phyloP scores from a whole-genome alignment of 2,329 filamentous ascomycete genomes.

The Dactylellina cionopaga region DNA sequence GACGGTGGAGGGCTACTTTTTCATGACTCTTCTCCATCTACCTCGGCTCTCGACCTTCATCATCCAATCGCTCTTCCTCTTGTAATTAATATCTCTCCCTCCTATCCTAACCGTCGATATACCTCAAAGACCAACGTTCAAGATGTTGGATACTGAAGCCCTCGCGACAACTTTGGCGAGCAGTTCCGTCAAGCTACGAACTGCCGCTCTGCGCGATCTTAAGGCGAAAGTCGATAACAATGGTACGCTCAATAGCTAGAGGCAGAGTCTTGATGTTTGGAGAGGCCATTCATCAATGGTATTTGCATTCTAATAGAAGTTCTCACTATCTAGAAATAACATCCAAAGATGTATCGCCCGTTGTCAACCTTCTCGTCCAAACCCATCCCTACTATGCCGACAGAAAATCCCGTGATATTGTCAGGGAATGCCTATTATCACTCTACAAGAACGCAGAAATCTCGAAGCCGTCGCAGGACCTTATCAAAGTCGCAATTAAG shows the following conservation, averaged over 20 bases:
- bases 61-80: neutral
- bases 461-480: conserved; percentile 68
- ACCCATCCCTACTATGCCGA: conserved; percentile 90
- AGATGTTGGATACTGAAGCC: conserved; percentile 33
- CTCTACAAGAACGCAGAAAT: conserved; percentile 71
- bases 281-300: neutral
- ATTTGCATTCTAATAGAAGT: conserved; percentile 61
- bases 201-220: conserved; percentile 55
- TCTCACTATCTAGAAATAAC: conserved; percentile 59
- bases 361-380: conserved; percentile 80
- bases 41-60: conserved; percentile 1
- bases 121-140: neutral
- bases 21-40: conserved; percentile 33
- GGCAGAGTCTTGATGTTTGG: neutral
- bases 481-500: conserved; percentile 74
- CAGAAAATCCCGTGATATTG: conserved; percentile 81
- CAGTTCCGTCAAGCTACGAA: conserved; percentile 52
- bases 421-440: conserved; percentile 79
- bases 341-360: conserved; percentile 62
- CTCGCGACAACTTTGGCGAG: conserved; percentile 22
- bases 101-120: neutral
- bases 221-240: conserved; percentile 36
- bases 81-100: neutral
- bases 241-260: conserved; percentile 22
- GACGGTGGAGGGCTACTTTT: conserved; percentile 13